Conservation (phyloP, 2,329 filamentous ascomycete species). For the Ophiostoma himal-ulmi region DNA sequence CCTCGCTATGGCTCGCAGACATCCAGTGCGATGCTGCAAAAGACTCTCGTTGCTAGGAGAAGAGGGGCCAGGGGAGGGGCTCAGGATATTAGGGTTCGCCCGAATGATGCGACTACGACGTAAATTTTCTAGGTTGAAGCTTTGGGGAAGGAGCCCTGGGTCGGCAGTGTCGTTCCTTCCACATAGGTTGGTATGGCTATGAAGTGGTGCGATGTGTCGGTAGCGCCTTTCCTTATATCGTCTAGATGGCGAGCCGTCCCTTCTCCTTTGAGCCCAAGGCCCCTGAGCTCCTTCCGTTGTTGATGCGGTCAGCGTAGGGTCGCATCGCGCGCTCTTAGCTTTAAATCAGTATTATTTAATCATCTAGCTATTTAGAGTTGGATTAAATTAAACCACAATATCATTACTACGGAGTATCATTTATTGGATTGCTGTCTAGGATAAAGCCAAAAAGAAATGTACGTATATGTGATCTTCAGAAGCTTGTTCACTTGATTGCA, state of each 20-base stretch:
- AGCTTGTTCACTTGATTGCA: neutral
- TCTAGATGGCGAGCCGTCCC: slow-evolving; percentile 7
- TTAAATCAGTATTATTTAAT: neutral
- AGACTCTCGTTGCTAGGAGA: neutral
- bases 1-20: neutral
- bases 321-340: neutral
- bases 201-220: neutral
- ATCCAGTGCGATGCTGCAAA: neutral
- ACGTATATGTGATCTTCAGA: neutral
- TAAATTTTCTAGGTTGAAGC: neutral
- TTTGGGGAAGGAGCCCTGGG: neutral
- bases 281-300: neutral
- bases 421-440: too few species aligned
- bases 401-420: neutral
- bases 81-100: neutral
- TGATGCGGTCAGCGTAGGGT: slow-evolving; percentile 4
- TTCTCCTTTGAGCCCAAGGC: slow-evolving; percentile 1
- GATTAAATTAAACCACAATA: neutral
- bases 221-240: neutral
- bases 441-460: neutral
- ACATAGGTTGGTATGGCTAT: neutral
- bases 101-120: neutral
- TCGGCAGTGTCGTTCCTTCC: neutral
- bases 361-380: neutral
- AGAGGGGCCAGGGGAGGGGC: neutral